Evolutionary conservation across 805 yeast species (phyloP), one percentile per base, ranked within the genome.

Genomic region (Metschnikowia shivogae): DNA sequence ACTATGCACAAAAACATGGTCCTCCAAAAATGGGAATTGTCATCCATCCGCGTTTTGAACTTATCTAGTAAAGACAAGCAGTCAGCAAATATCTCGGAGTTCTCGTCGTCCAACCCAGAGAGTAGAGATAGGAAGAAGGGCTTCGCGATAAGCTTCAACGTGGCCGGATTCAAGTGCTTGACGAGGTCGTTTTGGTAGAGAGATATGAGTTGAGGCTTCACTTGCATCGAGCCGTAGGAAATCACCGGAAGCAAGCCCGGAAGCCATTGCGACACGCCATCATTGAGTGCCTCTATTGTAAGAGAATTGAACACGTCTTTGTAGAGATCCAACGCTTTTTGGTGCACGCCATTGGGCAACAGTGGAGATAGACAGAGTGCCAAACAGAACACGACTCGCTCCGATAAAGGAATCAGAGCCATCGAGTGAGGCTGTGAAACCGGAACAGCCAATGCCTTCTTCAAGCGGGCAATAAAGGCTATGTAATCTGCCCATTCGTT

Each of bases 401-500:
- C 67, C 2, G 83, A 78, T 37, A 70, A 74, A 0, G 97, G 98
- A 10, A 92, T 72, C 76, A 80, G 79, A 48, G 42, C 14, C 4
- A 54, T 44, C 6, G 78, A 28, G 30, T 44, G 44, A 72, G 49
- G 46, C 1, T 47, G 53, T 60, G 58, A 65, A 45, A 58, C 63
- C 1, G 53, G 56, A 32, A 66, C 55, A 46, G 58, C 68, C 34
- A 90, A 64, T 0, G 95, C 82, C 60, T 89, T 87, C 47, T 82
- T 81, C 5, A 95, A 74, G 48, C 86, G 80, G 2, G 92, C 82
- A 36, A 95, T 70, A 61, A 88, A 90, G 19, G 97, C 84, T 45
- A 93, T 93, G 62, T 92, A 89, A 61, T 93, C 99, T 11, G 99
- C 98, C 99, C 99, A 93, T 68, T 93, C 99, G 28, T 82, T 86